A percentile compares a stretch with the other conserved stretches of the same genome.
Conservation (phyloP, 139 green algal species). For the Micractinium conductrix region DNA sequence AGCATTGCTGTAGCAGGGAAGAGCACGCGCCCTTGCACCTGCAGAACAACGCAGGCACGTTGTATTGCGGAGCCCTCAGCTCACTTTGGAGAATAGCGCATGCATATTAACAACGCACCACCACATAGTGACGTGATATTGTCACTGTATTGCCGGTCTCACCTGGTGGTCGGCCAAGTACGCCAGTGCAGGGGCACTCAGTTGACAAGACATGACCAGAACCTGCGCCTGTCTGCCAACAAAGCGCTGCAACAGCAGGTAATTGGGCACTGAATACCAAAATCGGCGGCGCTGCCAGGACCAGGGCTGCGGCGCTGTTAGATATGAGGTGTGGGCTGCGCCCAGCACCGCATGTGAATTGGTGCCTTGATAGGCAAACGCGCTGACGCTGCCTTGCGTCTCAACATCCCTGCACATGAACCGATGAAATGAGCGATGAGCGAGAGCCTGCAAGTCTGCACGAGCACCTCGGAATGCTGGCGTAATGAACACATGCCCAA, state of each 20-base stretch:
- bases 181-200: too few species aligned
- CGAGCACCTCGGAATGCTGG: background rate
- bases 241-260: conserved; percentile 34
- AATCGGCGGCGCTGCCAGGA: conserved; percentile 29
- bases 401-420: background rate
- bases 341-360: conserved; percentile 50
- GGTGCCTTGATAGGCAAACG: conserved; percentile 87
- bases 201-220: too few species aligned
- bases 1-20: too few species aligned
- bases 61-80: too few species aligned
- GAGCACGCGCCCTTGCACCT: too few species aligned
- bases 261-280: conserved; percentile 40
- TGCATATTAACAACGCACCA: too few species aligned
- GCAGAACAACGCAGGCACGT: too few species aligned
- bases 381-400: conserved; percentile 60
- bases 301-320: background rate
- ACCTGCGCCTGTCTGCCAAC: too few species aligned
- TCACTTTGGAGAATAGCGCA: too few species aligned
- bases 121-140: too few species aligned
- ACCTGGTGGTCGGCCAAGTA: too few species aligned
- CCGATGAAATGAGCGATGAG: background rate
- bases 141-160: too few species aligned
- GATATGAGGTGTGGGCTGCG: background rate
- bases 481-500: background rate
- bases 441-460: background rate